phyloP scores from a whole-genome alignment of 306 rosid species.

The Albizia julibrissin region DNA sequence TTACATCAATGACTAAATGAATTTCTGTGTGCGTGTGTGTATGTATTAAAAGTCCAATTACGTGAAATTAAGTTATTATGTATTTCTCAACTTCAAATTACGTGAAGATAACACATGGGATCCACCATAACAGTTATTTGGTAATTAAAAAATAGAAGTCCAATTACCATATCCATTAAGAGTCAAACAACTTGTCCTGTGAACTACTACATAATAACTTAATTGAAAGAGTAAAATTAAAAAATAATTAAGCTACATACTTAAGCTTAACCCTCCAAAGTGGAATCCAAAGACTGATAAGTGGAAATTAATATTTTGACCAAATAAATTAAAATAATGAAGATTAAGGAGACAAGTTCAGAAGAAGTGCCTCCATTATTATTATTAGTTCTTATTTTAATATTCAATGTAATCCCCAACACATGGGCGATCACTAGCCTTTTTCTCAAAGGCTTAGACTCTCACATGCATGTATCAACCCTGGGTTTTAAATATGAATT shows the following conservation, averaged over 20 bases:
- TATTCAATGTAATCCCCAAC: slow-evolving; percentile 30
- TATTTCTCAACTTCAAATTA: too few relatives aligned
- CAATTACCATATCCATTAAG: not conserved
- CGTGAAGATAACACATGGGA: slow-evolving; percentile 2
- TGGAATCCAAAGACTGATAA: slow-evolving; percentile 19
- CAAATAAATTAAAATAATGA: not conserved
- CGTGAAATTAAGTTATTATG: too few relatives aligned
- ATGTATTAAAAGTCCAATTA: too few relatives aligned
- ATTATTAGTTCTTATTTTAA: slow-evolving; percentile 3
- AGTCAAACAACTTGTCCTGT: not conserved
- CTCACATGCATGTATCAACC: slow-evolving; percentile 48
- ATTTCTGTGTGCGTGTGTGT: not conserved
- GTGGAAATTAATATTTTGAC: slow-evolving; percentile 9
- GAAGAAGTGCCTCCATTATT: slow-evolving; percentile 26
- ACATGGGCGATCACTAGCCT: slow-evolving; percentile 40
- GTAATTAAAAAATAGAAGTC: not conserved
- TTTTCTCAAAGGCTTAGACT: slow-evolving; percentile 30
- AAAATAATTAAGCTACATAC: not conserved
- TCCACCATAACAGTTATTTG: not conserved
- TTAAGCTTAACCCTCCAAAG: slow-evolving; percentile 17
- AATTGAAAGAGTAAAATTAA: not conserved
- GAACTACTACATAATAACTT: not conserved
- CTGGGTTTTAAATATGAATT: slow-evolving; percentile 19
- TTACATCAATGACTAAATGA: not conserved
- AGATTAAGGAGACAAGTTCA: slow-evolving; percentile 33